These are phyloP conservation scores for Yamadazyma endophytica DNA, from an alignment of 805 yeast genomes.

Conservation along the genomic window DNA sequence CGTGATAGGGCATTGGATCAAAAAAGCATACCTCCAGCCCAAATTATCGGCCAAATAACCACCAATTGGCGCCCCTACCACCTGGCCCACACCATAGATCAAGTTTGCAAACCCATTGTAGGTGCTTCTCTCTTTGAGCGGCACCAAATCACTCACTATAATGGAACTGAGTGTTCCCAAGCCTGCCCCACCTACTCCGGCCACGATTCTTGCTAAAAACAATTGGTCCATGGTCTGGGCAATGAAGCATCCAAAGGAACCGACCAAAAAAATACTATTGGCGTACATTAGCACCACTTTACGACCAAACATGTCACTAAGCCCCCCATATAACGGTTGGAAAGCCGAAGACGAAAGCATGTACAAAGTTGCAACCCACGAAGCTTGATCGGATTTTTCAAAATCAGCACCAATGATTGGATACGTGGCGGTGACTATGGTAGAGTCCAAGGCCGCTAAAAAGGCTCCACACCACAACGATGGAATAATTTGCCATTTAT, in stretches of 20 bases:
- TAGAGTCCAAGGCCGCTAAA: slow-evolving; percentile 63
- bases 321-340: slow-evolving; percentile 66
- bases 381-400: slow-evolving; percentile 49
- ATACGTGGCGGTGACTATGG: slow-evolving; percentile 61
- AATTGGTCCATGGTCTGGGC: slow-evolving; percentile 44
- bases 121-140: slow-evolving; percentile 69
- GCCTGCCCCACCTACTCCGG: slow-evolving; percentile 90
- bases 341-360: slow-evolving; percentile 62
- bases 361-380: slow-evolving; percentile 73
- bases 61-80: slow-evolving; percentile 36
- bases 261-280: slow-evolving; percentile 50
- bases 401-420: slow-evolving; percentile 66
- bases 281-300: slow-evolving; percentile 47
- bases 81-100: slow-evolving; percentile 67
- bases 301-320: slow-evolving; percentile 68
- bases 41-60: slow-evolving; percentile 51
- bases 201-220: slow-evolving; percentile 58
- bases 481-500: slow-evolving; percentile 6
- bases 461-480: slow-evolving; percentile 25
- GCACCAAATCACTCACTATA: slow-evolving; percentile 68
- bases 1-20: slow-evolving; percentile 40
- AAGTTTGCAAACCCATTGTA: slow-evolving; percentile 80
- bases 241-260: slow-evolving; percentile 45
- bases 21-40: slow-evolving; percentile 47
- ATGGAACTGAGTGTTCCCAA: slow-evolving; percentile 70